Evolutionary conservation across 805 yeast genomes (phyloP).

Genomic region (Nakazawaea holstii): DNA sequence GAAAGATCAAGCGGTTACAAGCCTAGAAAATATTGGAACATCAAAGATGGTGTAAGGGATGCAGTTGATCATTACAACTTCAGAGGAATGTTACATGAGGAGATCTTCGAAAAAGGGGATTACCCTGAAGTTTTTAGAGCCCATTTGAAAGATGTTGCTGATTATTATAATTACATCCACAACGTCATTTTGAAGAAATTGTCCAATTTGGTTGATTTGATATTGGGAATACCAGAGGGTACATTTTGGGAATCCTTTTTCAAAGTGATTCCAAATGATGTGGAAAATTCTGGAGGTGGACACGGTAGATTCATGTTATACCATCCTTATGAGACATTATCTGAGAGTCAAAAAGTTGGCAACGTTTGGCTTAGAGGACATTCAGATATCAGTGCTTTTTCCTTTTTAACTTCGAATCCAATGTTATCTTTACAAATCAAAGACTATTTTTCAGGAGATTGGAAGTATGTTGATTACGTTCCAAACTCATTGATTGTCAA

Average conservation of each 20-base stretch:
- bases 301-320: conserved; percentile 26
- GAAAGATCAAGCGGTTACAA: conserved; percentile 44
- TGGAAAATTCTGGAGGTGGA: conserved; percentile 20
- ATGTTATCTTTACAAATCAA: conserved; percentile 34
- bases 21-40: conserved; percentile 43
- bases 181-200: conserved; percentile 30
- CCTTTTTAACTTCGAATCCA: conserved; percentile 36
- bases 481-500: conserved; percentile 35
- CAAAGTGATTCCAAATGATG: conserved; percentile 25
- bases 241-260: conserved; percentile 31
- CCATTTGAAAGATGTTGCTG: conserved; percentile 34
- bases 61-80: conserved; percentile 39
- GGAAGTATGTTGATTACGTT: conserved; percentile 35
- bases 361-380: conserved; percentile 27
- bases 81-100: conserved; percentile 31
- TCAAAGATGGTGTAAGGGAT: conserved; percentile 37
- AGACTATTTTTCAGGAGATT: conserved; percentile 29
- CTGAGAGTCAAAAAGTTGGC: conserved; percentile 14
- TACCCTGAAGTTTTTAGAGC: conserved; percentile 36
- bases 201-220: conserved; percentile 35
- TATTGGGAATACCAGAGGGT: conserved; percentile 44
- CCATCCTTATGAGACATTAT: conserved; percentile 15
- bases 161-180: conserved; percentile 35
- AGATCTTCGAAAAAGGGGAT: conserved; percentile 17
- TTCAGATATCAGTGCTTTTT: conserved; percentile 32